Percentiles rank a stretch among this genome's conserved stretches.
These are phyloP conservation scores for Fusarium siculi DNA, from an alignment of 2,329 filamentous ascomycete species.

Conservation along the genomic window DNA sequence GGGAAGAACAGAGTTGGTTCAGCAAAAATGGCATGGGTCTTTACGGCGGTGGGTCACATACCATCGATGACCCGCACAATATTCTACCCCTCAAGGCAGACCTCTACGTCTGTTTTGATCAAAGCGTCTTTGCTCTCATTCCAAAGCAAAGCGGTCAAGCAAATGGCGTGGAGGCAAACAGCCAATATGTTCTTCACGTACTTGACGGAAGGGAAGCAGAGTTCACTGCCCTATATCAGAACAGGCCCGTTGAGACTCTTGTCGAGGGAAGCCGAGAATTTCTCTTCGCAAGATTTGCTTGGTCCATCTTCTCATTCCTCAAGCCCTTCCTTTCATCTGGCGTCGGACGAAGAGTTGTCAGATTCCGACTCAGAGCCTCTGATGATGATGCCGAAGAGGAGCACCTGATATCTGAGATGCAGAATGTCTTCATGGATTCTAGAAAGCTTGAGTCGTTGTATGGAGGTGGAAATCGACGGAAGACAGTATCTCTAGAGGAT, in stretches of 20 bases:
- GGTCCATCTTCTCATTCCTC: slow-evolving; percentile 22
- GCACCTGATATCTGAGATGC: slow-evolving; percentile 18
- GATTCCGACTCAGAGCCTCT: slow-evolving; percentile 4
- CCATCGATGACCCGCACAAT: slow-evolving; percentile 30
- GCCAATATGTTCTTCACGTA: slow-evolving; percentile 22
- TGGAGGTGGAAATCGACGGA: slow-evolving; percentile 5
- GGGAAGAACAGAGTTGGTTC: slow-evolving; percentile 34
- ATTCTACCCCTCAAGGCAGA: slow-evolving; percentile 31
- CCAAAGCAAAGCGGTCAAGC: slow-evolving; percentile 5
- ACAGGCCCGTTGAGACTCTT: slow-evolving; percentile 7
- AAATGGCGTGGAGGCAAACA: background rate
- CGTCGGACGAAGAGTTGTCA: slow-evolving; percentile 13
- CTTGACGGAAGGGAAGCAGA: slow-evolving; percentile 25
- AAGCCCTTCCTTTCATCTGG: slow-evolving; percentile 31
- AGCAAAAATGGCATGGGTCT: slow-evolving; percentile 34
- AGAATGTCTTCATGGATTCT: slow-evolving; percentile 28
- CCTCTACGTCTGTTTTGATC: slow-evolving; percentile 35
- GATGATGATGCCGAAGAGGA: slow-evolving; percentile 25
- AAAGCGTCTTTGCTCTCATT: slow-evolving; percentile 27
- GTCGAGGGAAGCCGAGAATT: slow-evolving; percentile 24
- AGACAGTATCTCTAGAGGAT: slow-evolving; percentile 10
- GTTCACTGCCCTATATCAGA: slow-evolving; percentile 31
- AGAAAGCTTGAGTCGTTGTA: slow-evolving; percentile 22
- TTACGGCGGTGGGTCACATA: slow-evolving; percentile 32
- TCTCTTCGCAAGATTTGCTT: slow-evolving; percentile 26